Conservation (phyloP, 2,329 filamentous ascomycete species). For the Pseudogymnoascus sp. region DNA sequence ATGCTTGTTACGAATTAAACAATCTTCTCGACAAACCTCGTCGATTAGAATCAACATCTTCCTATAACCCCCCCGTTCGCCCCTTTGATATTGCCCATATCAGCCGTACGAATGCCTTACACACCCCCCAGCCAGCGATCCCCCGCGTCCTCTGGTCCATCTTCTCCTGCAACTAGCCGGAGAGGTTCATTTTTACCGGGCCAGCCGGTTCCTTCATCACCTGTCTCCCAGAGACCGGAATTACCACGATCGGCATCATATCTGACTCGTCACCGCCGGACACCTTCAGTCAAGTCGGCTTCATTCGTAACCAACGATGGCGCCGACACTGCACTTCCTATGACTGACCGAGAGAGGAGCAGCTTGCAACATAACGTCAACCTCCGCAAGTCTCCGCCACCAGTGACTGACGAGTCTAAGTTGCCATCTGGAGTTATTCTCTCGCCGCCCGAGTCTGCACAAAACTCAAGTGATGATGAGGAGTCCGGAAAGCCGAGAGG, state of each 20-base stretch:
- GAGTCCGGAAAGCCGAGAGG: slow-evolving; percentile 36
- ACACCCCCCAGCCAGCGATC: slow-evolving; percentile 66
- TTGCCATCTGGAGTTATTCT: slow-evolving; percentile 82
- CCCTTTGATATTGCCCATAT: slow-evolving; percentile 10
- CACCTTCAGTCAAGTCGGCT: slow-evolving; percentile 37
- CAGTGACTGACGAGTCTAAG: slow-evolving; percentile 58
- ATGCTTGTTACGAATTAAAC: slow-evolving; percentile 19
- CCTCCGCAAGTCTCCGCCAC: slow-evolving; percentile 76
- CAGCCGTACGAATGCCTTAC: slow-evolving; percentile 65
- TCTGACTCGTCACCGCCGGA: slow-evolving; percentile 53
- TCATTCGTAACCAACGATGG: slow-evolving; percentile 21
- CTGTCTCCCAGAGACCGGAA: slow-evolving; percentile 35
- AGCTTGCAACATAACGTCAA: slow-evolving; percentile 40
- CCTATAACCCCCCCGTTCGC: slow-evolving; percentile 12
- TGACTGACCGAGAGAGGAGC: slow-evolving; percentile 21
- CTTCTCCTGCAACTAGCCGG: slow-evolving; percentile 49
- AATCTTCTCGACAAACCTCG: slow-evolving; percentile 16
- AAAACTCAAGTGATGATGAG: slow-evolving; percentile 79
- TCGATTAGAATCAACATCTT: slow-evolving; percentile 17
- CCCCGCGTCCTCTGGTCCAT: slow-evolving; percentile 48
- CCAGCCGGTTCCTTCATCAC: slow-evolving; percentile 33
- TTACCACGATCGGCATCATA: slow-evolving; percentile 59
- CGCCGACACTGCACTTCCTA: slow-evolving; percentile 21
- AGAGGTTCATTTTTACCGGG: slow-evolving; percentile 41
- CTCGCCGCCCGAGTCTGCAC: slow-evolving; percentile 79